phyloP scores from a whole-genome alignment of 305 asterid genomes.

The Lippia alba region DNA sequence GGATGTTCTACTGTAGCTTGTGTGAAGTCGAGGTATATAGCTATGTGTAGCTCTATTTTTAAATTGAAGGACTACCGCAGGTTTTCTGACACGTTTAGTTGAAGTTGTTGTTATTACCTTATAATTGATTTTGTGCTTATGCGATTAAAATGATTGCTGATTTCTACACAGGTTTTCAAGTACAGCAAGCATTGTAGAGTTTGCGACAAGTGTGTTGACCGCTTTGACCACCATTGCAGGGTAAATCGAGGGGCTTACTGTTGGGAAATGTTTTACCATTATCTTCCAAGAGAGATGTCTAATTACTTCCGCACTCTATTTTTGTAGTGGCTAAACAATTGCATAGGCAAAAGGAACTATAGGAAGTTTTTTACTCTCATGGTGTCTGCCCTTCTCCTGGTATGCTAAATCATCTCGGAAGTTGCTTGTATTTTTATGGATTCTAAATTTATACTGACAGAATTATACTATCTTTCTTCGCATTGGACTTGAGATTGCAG shows the following conservation, averaged over 20 bases:
- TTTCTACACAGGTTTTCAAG: slow-evolving; percentile 73
- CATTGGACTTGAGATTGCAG: slow-evolving; percentile 87
- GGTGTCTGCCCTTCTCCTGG: slow-evolving; percentile 97
- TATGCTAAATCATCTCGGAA: slow-evolving; percentile 48
- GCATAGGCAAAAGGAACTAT: slow-evolving; percentile 94
- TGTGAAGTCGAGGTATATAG: slow-evolving; percentile 94
- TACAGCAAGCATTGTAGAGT: slow-evolving; percentile 99
- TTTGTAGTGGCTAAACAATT: slow-evolving; percentile 96
- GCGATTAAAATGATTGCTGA: slow-evolving; percentile 15
- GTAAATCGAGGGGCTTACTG: slow-evolving; percentile 42
- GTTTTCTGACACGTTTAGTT: no score
- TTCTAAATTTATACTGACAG: slow-evolving; percentile 45
- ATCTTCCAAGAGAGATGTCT: slow-evolving; percentile 22
- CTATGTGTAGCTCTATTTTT: not conserved
- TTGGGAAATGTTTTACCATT: slow-evolving; percentile 18
- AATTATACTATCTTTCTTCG: slow-evolving; percentile 47
- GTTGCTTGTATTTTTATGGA: slow-evolving; percentile 32
- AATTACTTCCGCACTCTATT: slow-evolving; percentile 31
- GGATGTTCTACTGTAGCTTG: slow-evolving; percentile 98
- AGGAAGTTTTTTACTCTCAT: slow-evolving; percentile 89
- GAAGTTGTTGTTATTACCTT: no score
- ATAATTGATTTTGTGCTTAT: no score
- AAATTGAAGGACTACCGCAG: not conserved
- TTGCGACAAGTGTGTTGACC: slow-evolving; percentile 96
- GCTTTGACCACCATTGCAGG: slow-evolving; percentile 99